A percentile compares a stretch with the other conserved stretches of the same genome.
These are phyloP conservation scores for Colletotrichum spinosum DNA, from an alignment of 2,329 filamentous ascomycete species.

Conservation along the genomic window DNA sequence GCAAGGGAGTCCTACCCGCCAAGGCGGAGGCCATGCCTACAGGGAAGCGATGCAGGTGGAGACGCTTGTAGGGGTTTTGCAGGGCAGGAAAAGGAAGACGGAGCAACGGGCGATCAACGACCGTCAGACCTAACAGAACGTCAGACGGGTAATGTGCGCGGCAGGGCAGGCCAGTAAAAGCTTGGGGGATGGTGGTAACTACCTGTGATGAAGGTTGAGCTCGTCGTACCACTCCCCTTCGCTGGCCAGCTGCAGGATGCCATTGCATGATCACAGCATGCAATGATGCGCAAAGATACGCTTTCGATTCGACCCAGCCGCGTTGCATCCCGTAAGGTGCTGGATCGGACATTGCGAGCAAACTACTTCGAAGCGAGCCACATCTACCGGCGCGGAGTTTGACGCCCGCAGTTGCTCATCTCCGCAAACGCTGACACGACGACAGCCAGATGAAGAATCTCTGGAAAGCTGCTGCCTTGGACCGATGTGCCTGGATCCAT, in stretches of 20 bases:
- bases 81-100: constrained; percentile 13
- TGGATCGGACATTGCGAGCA: no score
- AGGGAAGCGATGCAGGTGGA: constrained; percentile 5
- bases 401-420: no score
- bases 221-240: constrained; percentile 14
- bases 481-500: no score
- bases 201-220: constrained; percentile 2
- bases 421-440: no score
- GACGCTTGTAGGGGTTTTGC: constrained; percentile 8
- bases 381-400: no score
- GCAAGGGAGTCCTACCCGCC: constrained; percentile 7
- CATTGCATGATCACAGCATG: constrained; percentile 10
- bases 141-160: constrained; percentile 5
- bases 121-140: background rate
- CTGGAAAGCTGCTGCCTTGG: no score
- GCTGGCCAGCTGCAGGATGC: constrained; percentile 22
- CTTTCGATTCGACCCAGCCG: background rate
- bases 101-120: constrained; percentile 15
- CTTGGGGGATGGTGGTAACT: background rate
- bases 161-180: constrained; percentile 3
- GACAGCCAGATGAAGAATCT: no score
- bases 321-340: no score
- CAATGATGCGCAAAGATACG: constrained; percentile 9
- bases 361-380: no score
- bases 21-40: constrained; percentile 11